phyloP scores from a whole-genome alignment of 2,329 filamentous ascomycete genomes.

The Podosphaera aphanis region DNA sequence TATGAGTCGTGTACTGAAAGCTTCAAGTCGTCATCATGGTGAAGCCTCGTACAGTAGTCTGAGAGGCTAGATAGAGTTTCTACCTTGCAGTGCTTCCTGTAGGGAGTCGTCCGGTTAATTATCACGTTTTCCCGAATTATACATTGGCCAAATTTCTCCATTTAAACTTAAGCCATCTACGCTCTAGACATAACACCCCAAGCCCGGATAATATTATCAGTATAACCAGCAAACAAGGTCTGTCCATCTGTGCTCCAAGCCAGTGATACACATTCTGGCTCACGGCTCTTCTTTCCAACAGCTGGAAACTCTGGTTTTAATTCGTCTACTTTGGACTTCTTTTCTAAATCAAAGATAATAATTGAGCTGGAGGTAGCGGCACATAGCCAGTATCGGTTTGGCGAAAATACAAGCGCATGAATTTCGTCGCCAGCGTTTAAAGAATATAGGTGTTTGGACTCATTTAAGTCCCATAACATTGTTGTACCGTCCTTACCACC shows the following conservation, averaged over 20 bases:
- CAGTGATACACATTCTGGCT: conserved; percentile 92
- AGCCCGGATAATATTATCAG: conserved; percentile 95
- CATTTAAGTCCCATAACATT: conserved; percentile 99
- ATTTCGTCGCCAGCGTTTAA: conserved; percentile 99
- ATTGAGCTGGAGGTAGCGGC: conserved; percentile 91
- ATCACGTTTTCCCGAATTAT: too few species aligned
- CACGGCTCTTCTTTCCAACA: conserved; percentile 95
- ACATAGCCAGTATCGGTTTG: conserved; percentile 99
- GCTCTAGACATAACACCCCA: conserved; percentile 95
- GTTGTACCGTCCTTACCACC: conserved; percentile 99
- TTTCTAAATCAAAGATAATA: conserved; percentile 99
- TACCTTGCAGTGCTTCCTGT: too few species aligned
- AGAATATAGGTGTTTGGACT: conserved; percentile 99
- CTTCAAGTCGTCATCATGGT: too few species aligned
- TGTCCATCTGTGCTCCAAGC: conserved; percentile 97
- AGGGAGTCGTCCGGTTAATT: too few species aligned
- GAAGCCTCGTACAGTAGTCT: too few species aligned
- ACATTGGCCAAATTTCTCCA: background rate
- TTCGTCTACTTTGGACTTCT: conserved; percentile 99
- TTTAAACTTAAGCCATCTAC: conserved; percentile 24
- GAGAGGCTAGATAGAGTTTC: too few species aligned
- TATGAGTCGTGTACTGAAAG: too few species aligned
- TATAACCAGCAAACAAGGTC: conserved; percentile 99
- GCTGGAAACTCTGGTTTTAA: conserved; percentile 94
- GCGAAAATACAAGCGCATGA: conserved; percentile 98